phyloP scores from a whole-genome alignment of 192 early-diverging fungal species.

The Lobosporangium transversale region DNA sequence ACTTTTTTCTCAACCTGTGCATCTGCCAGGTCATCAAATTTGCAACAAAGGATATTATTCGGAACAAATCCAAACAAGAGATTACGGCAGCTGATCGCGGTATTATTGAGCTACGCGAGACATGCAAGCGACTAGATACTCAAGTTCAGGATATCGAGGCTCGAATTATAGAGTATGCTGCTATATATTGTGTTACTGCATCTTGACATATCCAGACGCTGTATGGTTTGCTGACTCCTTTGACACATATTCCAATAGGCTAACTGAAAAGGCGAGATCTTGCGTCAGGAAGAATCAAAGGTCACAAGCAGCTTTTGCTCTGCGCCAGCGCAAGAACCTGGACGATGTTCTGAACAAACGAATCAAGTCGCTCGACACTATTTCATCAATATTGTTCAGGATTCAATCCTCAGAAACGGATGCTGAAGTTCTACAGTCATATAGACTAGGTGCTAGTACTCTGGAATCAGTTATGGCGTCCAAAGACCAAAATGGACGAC shows the following conservation, averaged over 20 bases:
- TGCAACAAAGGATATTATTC: constrained; percentile 32
- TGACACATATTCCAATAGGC: too few relatives aligned
- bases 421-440: constrained; percentile 69
- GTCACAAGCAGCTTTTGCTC: constrained; percentile 62
- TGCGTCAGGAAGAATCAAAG: constrained; percentile 58
- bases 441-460: constrained; percentile 66
- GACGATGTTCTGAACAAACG: constrained; percentile 66
- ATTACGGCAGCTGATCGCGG: constrained; percentile 68
- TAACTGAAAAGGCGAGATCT: constrained; percentile 50
- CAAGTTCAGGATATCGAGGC: constrained; percentile 71
- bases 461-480: constrained; percentile 58
- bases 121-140: constrained; percentile 55
- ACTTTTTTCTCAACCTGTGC: too few relatives aligned
- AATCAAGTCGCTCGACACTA: constrained; percentile 63
- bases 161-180: constrained; percentile 62
- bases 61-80: constrained; percentile 34
- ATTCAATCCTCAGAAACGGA: constrained; percentile 73
- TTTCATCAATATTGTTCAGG: constrained; percentile 68
- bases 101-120: constrained; percentile 64
- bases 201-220: background rate
- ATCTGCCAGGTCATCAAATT: constrained; percentile 54
- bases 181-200: background rate
- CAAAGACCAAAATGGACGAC: constrained; percentile 25
- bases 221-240: background rate
- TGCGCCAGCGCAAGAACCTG: constrained; percentile 64